Base-by-base conservation (phyloP, 179 eudicot species). In the Pouteria campechiana region DNA sequence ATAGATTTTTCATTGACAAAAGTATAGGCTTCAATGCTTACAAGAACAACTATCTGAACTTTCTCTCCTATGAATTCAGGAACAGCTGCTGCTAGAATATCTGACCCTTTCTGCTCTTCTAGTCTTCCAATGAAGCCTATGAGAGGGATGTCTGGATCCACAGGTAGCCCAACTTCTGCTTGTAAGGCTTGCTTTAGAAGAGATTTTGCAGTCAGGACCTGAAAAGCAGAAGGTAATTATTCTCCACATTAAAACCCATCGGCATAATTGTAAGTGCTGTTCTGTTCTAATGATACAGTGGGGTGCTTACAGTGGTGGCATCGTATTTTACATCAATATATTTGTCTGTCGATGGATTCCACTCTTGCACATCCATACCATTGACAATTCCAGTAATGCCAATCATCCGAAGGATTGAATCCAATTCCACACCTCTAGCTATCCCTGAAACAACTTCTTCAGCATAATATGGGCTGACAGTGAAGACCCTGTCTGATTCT, bases 51-150 rank as follows among this genome's bases (percentile, higher is more conserved):
- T 17, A 86, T 77, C 75, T 90, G 98, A 37, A 79, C 98, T 46
- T 77, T 37, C 68, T 72, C 69, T 21, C 44, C 61, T 20, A 79
- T 72, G 54, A 90, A 70, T 29, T 75, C 44, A n/a, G 87, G 69
- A 40, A 90, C 75, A 13, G 98, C 96, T 33, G 69, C 84, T 9
- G 69, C 88, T 16, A 90, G 79, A 53, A 90, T 86, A 64, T 90
- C 98, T 5, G 94, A 82, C 9, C 98, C 98, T 55, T 90, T 90
- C 54, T 90, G 98, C 58, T 86, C 96, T 69, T 90, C 98, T n/a
- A 90, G 74, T 53, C 98, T 77, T 35, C 98, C 96, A 41, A 90
- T 90, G 68, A 90, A 90, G 31, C 98, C 98, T n/a, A 90, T 90
- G 17, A 90, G 37, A 18, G 96, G 98, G 32, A 79, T 65, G 24